A percentile compares a stretch with the other conserved stretches of the same genome.
Evolutionary conservation across 2,329 filamentous ascomycete species (phyloP).

Genomic region (Achaetomium macrosporum): DNA sequence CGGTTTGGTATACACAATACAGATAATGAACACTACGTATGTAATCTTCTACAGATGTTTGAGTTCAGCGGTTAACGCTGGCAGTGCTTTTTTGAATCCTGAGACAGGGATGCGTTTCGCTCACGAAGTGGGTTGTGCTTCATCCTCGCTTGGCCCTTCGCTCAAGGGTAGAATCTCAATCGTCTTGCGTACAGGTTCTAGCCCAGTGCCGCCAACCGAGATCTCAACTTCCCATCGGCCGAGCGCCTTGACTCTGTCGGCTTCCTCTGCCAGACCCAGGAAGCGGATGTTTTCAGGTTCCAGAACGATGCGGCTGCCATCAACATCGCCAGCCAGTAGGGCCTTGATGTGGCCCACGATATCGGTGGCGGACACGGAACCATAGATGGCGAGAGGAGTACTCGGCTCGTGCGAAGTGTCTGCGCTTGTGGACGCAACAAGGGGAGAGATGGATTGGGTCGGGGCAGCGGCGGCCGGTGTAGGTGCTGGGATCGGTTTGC

Average conservation of each 20-base stretch:
- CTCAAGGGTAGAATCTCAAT: conserved; percentile 32
- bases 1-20: not conserved
- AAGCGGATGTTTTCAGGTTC: conserved; percentile 33
- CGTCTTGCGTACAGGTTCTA: conserved; percentile 30
- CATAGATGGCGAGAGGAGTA: conserved; percentile 32
- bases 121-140: conserved; percentile 1
- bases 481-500: conserved; percentile 31
- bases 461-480: conserved; percentile 16
- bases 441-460: conserved; percentile 22
- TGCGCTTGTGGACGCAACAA: conserved; percentile 17
- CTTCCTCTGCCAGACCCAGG: conserved; percentile 28
- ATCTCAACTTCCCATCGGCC: conserved; percentile 38
- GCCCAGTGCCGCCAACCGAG: conserved; percentile 23
- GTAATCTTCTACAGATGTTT: not conserved
- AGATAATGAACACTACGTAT: conserved; percentile 1
- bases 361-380: conserved; percentile 37
- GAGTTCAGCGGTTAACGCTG: not conserved
- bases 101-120: not conserved
- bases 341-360: conserved; percentile 33
- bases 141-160: not conserved
- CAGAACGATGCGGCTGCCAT: conserved; percentile 33
- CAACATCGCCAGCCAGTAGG: conserved; percentile 29
- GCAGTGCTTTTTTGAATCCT: not conserved
- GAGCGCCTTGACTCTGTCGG: conserved; percentile 37
- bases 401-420: conserved; percentile 5